Percentiles rank a stretch among this genome's conserved stretches.
Evolutionary conservation across 2,329 filamentous ascomycete genomes (phyloP).

Genomic region (Ascochyta viciae-villosae): DNA sequence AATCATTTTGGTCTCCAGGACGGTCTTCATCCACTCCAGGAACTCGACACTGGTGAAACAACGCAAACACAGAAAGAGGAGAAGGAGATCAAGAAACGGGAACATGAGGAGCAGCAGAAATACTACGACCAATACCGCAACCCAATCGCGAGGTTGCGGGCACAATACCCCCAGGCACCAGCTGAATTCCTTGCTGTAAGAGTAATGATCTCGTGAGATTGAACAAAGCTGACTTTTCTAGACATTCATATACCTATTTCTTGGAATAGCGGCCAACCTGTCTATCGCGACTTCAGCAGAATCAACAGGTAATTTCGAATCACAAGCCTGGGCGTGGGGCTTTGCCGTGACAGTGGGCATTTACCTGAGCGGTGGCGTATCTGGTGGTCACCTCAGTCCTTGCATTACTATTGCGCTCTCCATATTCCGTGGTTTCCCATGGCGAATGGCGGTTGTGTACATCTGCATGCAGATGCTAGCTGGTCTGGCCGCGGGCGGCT

Average conservation of each 20-base stretch:
- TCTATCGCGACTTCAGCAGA: conserved; percentile 57
- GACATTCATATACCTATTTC: conserved; percentile 41
- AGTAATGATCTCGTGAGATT: not conserved
- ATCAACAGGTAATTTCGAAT: conserved; percentile 42
- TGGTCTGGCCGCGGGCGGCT: conserved; percentile 56
- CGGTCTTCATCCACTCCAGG: conserved; percentile 50
- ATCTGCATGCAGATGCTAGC: conserved; percentile 61
- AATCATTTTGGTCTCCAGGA: conserved; percentile 54
- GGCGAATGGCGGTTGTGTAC: conserved; percentile 59
- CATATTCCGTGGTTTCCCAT: conserved; percentile 67
- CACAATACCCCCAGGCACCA: conserved; percentile 60
- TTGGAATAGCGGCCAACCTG: conserved; percentile 61
- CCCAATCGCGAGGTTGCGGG: conserved; percentile 59
- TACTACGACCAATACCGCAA: conserved; percentile 60
- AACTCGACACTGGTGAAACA: conserved; percentile 34
- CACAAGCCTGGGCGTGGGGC: conserved; percentile 57
- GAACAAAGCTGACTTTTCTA: conserved; percentile 34
- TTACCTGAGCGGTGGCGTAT: conserved; percentile 56
- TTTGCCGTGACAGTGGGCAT: conserved; percentile 61
- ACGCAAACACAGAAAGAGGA: conserved; percentile 45
- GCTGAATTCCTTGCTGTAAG: conserved; percentile 61
- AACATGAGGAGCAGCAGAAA: conserved; percentile 55
- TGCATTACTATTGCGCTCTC: conserved; percentile 53
- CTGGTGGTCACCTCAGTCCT: conserved; percentile 59
- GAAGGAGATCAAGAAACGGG: conserved; percentile 47